A percentile compares a stretch with the other conserved stretches of the same genome.
phyloP scores from a whole-genome alignment of 768 basidiomycete genomes.

The Tulasnella sp. region DNA sequence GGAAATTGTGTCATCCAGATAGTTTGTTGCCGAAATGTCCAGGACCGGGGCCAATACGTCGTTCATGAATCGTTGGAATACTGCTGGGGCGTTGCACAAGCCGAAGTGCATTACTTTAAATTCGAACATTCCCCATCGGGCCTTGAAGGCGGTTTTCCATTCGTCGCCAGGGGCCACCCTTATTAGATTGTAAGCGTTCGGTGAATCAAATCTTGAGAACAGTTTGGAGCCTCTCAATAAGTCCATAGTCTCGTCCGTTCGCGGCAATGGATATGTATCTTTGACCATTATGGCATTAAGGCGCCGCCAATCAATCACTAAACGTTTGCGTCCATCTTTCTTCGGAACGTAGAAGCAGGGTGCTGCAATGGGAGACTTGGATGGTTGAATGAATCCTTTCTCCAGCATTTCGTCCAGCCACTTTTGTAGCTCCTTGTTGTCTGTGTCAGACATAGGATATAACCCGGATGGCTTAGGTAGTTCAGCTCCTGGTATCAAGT shows the following conservation, averaged over 20 bases:
- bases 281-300: not conserved
- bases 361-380: constrained; percentile 32
- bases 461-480: constrained; percentile 37
- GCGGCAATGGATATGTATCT: constrained; percentile 9
- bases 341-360: constrained; percentile 23
- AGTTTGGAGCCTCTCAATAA: not conserved
- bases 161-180: constrained; percentile 15
- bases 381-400: constrained; percentile 37
- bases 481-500: constrained; percentile 37
- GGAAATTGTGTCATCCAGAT: constrained; percentile 32
- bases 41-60: not conserved
- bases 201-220: constrained; percentile 15
- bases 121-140: not conserved
- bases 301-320: not conserved
- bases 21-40: constrained; percentile 28
- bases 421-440: constrained; percentile 39
- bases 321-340: constrained; percentile 26
- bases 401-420: constrained; percentile 42
- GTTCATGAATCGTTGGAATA: not conserved
- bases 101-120: not conserved
- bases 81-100: not conserved
- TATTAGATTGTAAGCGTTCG: constrained; percentile 21
- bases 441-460: constrained; percentile 39
- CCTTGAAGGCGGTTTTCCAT: constrained; percentile 23
- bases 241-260: constrained; percentile 27